Conservation (phyloP, 306 rosid species). For the Vicia villosa region DNA sequence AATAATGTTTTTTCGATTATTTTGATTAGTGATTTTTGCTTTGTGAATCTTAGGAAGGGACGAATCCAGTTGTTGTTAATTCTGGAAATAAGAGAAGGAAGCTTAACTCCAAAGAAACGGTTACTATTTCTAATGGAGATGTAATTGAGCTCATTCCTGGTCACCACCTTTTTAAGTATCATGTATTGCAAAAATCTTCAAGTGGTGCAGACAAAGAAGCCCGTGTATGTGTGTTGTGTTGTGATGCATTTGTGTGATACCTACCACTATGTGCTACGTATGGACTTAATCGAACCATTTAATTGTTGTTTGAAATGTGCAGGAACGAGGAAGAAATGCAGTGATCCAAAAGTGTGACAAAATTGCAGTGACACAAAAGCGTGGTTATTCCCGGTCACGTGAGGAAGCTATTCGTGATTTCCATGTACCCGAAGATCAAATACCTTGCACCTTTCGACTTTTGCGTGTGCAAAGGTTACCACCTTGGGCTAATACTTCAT, state of each 20-base stretch:
- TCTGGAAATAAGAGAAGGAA: conserved; percentile 63
- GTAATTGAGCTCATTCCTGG: conserved; percentile 91
- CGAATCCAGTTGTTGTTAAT: conserved; percentile 75
- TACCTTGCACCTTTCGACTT: conserved; percentile 76
- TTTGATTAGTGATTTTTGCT: background rate
- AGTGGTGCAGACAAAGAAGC: conserved; percentile 29
- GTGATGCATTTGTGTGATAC: background rate
- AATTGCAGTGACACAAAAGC: conserved; percentile 29
- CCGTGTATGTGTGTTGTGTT: background rate
- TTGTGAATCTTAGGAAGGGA: conserved; percentile 62
- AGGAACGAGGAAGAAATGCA: conserved; percentile 44
- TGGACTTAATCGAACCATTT: background rate
- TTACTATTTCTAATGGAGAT: conserved; percentile 54
- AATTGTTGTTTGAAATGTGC: conserved; percentile 31
- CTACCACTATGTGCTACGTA: background rate
- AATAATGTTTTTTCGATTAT: background rate
- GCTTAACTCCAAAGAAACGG: conserved; percentile 53
- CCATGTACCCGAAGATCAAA: conserved; percentile 45
- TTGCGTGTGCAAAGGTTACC: conserved; percentile 76
- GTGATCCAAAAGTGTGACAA: conserved; percentile 29
- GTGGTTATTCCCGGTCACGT: conserved; percentile 32
- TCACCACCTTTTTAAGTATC: conserved; percentile 64
- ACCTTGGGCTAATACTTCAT: conserved; percentile 83
- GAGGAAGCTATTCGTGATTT: conserved; percentile 68
- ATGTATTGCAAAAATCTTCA: conserved; percentile 34